Evolutionary conservation across 805 yeast species (phyloP), one percentile per base, ranked within the genome.

Genomic region (Candida stauntonica): DNA sequence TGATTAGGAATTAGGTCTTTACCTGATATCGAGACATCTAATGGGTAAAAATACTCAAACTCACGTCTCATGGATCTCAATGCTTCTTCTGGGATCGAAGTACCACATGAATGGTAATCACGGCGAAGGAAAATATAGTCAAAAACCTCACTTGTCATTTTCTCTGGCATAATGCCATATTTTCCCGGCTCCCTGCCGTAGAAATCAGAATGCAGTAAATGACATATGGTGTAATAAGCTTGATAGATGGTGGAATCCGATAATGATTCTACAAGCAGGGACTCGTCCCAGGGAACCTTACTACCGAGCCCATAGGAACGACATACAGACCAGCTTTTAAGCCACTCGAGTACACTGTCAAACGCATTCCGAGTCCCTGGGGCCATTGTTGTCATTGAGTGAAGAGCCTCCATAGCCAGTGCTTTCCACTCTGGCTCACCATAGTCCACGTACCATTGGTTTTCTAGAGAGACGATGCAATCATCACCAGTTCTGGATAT

Each of bases 1-100:
- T 93, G 98, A 68, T 93, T 93, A 54, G 97, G 96, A 66, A 93
- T 82, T 67, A 93, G 78, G 70, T 93, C 99, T 66, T 93, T 93
- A 62, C 96, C 99, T 20, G 97, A 87, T 35, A 91, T 77, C 43
- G 95, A 81, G 43, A 77, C 79, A 62, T 93, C 99, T 48, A 93
- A 71, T 50, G 99, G 99, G 58, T 93, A 93, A 70, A 93, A 93
- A 68, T 85, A 93, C 64, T 89, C 96, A 62, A 93, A 93, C 66
- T 89, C 97, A 67, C 93, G 78, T 70, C 96, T 82, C 72, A 93
- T 68, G 28, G 64, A 72, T 49, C 79, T 71, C 57, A 93, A 72
- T 50, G 82, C 75, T 34, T 72, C 81, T 26, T 64, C 44, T 35
- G 95, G 81, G 52, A 93, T 82, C 39, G 73, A 74, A 36, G 67